Conservation (phyloP, 768 basidiomycete species). For the Suillus subaureus region DNA sequence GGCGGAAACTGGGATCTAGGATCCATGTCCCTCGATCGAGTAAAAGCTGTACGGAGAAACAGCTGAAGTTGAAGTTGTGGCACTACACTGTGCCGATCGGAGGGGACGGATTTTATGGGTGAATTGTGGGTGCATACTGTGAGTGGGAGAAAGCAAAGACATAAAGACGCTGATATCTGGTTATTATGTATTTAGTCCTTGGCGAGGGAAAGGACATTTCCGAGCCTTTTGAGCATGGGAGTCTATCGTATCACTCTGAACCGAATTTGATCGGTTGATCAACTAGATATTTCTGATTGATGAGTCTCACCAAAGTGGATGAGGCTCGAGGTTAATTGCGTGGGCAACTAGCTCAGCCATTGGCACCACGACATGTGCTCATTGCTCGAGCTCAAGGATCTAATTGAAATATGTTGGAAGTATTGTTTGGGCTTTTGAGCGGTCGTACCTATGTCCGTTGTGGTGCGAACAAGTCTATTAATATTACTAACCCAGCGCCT, state of each 20-base stretch:
- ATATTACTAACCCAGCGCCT: neutral
- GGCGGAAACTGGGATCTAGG: neutral
- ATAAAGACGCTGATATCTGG: neutral
- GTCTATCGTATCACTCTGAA: neutral
- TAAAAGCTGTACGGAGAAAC: neutral
- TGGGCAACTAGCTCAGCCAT: neutral
- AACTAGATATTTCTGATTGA: neutral
- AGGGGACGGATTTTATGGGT: neutral
- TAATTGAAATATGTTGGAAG: neutral
- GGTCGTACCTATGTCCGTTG: neutral
- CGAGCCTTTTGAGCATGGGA: neutral
- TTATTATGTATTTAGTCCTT: neutral
- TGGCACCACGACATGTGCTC: neutral
- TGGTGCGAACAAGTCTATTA: neutral
- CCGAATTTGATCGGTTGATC: neutral
- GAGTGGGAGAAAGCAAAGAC: neutral
- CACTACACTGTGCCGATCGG: neutral
- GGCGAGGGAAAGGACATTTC: neutral
- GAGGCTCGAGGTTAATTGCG: neutral
- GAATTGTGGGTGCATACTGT: neutral
- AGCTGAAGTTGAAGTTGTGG: neutral
- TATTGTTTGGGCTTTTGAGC: neutral
- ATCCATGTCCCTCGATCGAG: neutral
- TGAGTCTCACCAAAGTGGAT: neutral
- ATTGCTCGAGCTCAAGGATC: neutral